phyloP scores from a whole-genome alignment of 768 basidiomycete genomes.

The Pleurotus ostreatus region DNA sequence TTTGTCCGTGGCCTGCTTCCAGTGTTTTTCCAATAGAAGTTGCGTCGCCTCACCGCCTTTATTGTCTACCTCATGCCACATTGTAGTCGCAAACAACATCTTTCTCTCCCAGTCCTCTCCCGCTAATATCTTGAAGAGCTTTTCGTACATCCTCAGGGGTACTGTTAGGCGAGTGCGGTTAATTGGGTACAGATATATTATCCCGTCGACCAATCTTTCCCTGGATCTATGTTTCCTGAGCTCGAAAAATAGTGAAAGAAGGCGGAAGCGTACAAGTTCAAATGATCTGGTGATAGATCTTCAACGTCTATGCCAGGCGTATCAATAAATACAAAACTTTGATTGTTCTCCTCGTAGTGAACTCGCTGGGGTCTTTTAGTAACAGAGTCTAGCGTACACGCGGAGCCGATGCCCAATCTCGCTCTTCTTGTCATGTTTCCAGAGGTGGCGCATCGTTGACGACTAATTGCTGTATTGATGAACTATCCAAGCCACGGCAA shows the following conservation, averaged over 20 bases:
- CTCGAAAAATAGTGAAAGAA: no score
- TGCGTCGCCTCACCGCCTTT: slow-evolving; percentile 36
- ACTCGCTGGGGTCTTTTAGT: neutral
- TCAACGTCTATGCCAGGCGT: slow-evolving; percentile 28
- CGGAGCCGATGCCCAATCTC: neutral
- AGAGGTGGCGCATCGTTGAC: no score
- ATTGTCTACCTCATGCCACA: slow-evolving; percentile 33
- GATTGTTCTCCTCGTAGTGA: slow-evolving; percentile 8
- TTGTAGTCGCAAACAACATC: slow-evolving; percentile 31
- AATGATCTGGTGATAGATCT: neutral
- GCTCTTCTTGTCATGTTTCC: neutral
- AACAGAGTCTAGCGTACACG: neutral
- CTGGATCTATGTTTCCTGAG: slow-evolving; percentile 4
- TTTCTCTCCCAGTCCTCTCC: slow-evolving; percentile 24
- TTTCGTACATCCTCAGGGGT: slow-evolving; percentile 20
- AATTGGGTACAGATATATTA: slow-evolving; percentile 21
- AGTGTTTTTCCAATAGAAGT: slow-evolving; percentile 34
- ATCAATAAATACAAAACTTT: slow-evolving; percentile 33
- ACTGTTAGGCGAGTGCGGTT: slow-evolving; percentile 23
- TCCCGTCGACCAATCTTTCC: slow-evolving; percentile 17
- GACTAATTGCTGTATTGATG: no score
- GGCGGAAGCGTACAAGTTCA: neutral
- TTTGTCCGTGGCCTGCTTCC: slow-evolving; percentile 37
- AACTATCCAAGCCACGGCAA: no score
- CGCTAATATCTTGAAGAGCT: slow-evolving; percentile 29